Evolutionary conservation across 2,329 filamentous ascomycete genomes (phyloP).

Genomic region (Magnaporthales sp.): DNA sequence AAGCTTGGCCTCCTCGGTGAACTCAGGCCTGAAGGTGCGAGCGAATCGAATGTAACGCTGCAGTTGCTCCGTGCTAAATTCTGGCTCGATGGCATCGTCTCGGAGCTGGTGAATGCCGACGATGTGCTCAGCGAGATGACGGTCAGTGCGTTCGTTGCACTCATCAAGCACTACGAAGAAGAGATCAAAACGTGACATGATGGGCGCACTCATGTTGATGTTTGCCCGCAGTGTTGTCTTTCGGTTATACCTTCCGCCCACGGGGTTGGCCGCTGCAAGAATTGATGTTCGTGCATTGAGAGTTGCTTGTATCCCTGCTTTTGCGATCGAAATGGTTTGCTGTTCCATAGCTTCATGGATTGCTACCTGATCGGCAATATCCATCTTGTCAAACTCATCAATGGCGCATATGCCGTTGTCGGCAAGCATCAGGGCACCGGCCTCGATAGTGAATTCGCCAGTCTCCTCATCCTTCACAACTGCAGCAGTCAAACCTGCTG

Average conservation of each 20-base stretch:
- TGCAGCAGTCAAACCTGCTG: constrained; percentile 91
- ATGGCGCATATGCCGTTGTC: constrained; percentile 97
- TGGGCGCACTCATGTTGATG: constrained; percentile 97
- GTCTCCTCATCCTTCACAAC: constrained; percentile 98
- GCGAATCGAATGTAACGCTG: constrained; percentile 97
- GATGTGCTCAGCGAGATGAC: constrained; percentile 88
- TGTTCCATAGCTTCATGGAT: constrained; percentile 99
- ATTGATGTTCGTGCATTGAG: constrained; percentile 94
- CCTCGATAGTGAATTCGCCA: constrained; percentile 97
- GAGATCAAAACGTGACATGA: constrained; percentile 98
- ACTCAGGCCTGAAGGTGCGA: constrained; percentile 82
- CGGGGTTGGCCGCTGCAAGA: constrained; percentile 90
- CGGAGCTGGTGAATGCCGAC: constrained; percentile 88
- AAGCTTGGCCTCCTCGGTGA: constrained; percentile 78
- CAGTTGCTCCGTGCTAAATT: constrained; percentile 92
- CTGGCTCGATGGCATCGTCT: constrained; percentile 78
- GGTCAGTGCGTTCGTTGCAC: constrained; percentile 85
- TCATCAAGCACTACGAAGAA: constrained; percentile 98
- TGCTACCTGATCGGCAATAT: constrained; percentile 90
- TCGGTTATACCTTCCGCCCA: constrained; percentile 93
- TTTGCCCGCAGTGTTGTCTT: constrained; percentile 90
- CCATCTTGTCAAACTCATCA: constrained; percentile 99
- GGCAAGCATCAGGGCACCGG: constrained; percentile 93
- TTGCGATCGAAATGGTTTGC: constrained; percentile 97
- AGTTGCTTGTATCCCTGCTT: constrained; percentile 95